Percentiles rank a stretch among this genome's conserved stretches.
phyloP scores from a whole-genome alignment of 2,329 filamentous ascomycete genomes.

The Ceratocystis colombiana region DNA sequence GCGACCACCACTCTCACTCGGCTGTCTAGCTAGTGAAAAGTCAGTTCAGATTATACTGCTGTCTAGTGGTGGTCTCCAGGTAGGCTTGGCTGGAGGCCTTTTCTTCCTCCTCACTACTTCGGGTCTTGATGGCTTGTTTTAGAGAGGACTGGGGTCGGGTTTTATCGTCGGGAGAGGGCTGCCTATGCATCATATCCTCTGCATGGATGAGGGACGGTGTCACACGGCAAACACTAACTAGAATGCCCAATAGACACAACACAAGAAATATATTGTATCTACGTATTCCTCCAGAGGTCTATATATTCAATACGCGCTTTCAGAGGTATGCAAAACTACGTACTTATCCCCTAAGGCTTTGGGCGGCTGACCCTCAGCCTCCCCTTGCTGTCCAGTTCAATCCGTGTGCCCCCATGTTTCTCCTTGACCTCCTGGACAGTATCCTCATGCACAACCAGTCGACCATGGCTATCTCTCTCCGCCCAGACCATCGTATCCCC shows the following conservation, averaged over 20 bases:
- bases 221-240: too few species aligned
- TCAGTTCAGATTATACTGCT: background rate
- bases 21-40: background rate
- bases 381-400: constrained; percentile 92
- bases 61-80: background rate
- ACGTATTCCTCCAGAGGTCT: too few species aligned
- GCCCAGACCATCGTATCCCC: constrained; percentile 13
- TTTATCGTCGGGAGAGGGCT: background rate
- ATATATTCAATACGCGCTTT: too few species aligned
- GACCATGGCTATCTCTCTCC: constrained; percentile 38
- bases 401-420: constrained; percentile 49
- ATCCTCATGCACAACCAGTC: constrained; percentile 55
- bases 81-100: constrained; percentile 11
- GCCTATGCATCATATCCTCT: background rate
- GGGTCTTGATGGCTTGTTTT: constrained; percentile 25
- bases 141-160: constrained; percentile 21
- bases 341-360: constrained; percentile 33
- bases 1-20: background rate
- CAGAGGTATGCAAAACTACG: background rate
- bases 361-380: constrained; percentile 80
- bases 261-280: too few species aligned
- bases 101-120: constrained; percentile 26
- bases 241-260: too few species aligned
- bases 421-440: constrained; percentile 47
- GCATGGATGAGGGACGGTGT: too few species aligned